Percentiles rank a stretch among this genome's conserved stretches.
These are phyloP conservation scores for Nicotiana tabacum DNA, from an alignment of 257 asterid species.

Conservation along the genomic window DNA sequence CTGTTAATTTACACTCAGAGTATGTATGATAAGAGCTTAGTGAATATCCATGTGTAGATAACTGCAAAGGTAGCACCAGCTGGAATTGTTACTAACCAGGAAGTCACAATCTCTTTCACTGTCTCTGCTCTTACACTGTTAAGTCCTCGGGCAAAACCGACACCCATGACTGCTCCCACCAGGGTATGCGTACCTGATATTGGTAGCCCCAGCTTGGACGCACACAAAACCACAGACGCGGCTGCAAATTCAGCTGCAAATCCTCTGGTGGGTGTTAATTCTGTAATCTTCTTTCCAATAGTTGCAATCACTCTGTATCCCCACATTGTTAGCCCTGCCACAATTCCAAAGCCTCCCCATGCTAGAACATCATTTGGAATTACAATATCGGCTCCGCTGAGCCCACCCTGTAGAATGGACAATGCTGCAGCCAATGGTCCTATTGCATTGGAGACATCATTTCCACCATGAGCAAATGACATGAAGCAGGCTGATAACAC, in stretches of 20 bases:
- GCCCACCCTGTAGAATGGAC: constrained; percentile 74
- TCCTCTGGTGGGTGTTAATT: constrained; percentile 86
- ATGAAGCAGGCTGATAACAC: constrained; percentile 88
- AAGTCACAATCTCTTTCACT: constrained; percentile 81
- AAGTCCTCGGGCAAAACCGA: constrained; percentile 88
- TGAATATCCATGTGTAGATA: constrained; percentile 73
- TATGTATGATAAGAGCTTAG: constrained; percentile 52
- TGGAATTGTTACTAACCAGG: constrained; percentile 89
- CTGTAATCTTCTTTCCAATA: constrained; percentile 90
- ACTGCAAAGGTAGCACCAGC: constrained; percentile 83
- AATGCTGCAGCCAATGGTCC: constrained; percentile 92
- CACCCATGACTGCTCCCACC: constrained; percentile 99
- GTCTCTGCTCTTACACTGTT: constrained; percentile 87
- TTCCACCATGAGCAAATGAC: constrained; percentile 99
- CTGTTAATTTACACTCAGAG: constrained; percentile 34
- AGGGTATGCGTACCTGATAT: constrained; percentile 92
- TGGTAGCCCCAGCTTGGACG: constrained; percentile 83
- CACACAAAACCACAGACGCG: constrained; percentile 79
- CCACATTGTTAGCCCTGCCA: constrained; percentile 85
- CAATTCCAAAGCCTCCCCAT: constrained; percentile 97
- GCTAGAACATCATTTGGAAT: constrained; percentile 82
- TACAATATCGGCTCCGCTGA: constrained; percentile 50
- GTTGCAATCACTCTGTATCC: constrained; percentile 86
- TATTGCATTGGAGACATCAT: constrained; percentile 88
- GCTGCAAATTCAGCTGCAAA: constrained; percentile 98